Percentiles rank a stretch among this genome's conserved stretches.
phyloP scores from a whole-genome alignment of 371 early-diverging fungal species.

The Mucor racemosus region DNA sequence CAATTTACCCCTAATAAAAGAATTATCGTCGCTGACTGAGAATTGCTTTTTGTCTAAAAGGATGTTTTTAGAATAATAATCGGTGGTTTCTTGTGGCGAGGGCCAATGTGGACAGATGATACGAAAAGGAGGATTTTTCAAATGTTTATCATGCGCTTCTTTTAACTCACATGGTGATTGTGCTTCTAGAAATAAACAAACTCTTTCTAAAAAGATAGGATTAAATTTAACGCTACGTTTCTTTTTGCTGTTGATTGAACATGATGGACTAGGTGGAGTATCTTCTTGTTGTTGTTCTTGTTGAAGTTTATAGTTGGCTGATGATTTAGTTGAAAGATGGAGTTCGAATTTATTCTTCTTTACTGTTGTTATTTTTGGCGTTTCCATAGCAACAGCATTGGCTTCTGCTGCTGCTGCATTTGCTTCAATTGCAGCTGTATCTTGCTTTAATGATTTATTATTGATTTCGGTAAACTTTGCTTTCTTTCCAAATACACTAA shows the following conservation, averaged over 20 bases:
- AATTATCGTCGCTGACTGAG: conserved; percentile 34
- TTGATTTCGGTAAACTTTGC: conserved; percentile 18
- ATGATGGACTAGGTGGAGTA: conserved; percentile 3
- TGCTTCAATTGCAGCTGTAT: not conserved
- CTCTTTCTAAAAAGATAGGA: conserved; percentile 55
- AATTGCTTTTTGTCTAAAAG: conserved; percentile 30
- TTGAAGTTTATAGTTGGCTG: conserved; percentile 8
- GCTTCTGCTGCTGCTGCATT: not conserved
- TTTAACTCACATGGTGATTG: conserved; percentile 53
- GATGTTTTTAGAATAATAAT: conserved; percentile 15
- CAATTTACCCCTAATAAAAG: conserved; percentile 53
- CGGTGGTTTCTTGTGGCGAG: conserved; percentile 2
- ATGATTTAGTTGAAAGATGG: conserved; percentile 14
- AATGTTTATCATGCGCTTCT: conserved; percentile 20
- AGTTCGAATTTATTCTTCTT: conserved; percentile 20
- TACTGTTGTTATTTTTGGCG: not conserved
- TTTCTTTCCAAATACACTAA: conserved; percentile 33
- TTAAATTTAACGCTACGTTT: conserved; percentile 59
- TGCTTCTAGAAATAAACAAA: conserved; percentile 50
- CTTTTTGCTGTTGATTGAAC: conserved; percentile 23
- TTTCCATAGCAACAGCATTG: not conserved
- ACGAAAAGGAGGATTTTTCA: conserved; percentile 18
- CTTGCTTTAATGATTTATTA: conserved; percentile 1
- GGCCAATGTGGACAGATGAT: conserved; percentile 28
- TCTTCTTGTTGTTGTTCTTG: conserved; percentile 12